A percentile compares a stretch with the other conserved stretches of the same genome.
phyloP scores from a whole-genome alignment of 331 rosid genomes.

The Acacia pycnantha region DNA sequence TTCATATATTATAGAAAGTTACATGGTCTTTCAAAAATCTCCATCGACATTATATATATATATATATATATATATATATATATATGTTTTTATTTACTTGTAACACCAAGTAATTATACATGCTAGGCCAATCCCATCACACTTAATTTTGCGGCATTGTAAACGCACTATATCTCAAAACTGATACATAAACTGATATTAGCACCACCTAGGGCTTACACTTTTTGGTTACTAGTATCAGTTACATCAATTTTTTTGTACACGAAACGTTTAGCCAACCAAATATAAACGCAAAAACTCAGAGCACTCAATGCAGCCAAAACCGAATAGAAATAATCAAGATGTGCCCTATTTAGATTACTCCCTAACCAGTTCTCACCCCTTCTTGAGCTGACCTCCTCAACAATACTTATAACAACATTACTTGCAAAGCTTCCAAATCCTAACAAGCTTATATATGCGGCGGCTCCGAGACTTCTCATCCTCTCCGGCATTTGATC shows the following conservation, averaged over 20 bases:
- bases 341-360: slow-evolving; percentile 59
- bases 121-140: not conserved
- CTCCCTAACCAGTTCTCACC: slow-evolving; percentile 53
- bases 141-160: not conserved
- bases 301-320: slow-evolving; percentile 49
- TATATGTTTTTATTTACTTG: too few species aligned
- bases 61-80: too few species aligned
- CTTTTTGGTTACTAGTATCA: not conserved
- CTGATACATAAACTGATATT: too few species aligned
- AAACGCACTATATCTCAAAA: not conserved
- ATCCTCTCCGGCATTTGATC: slow-evolving; percentile 56
- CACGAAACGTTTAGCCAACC: slow-evolving; percentile 39
- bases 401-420: slow-evolving; percentile 34
- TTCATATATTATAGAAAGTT: not conserved
- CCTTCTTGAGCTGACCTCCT: slow-evolving; percentile 31
- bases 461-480: slow-evolving; percentile 62
- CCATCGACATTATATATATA: not conserved
- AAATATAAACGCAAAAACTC: slow-evolving; percentile 40
- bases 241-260: slow-evolving; percentile 39
- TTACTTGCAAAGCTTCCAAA: slow-evolving; percentile 51
- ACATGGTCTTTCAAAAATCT: not conserved
- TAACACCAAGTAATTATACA: not conserved
- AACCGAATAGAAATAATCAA: slow-evolving; percentile 57
- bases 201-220: not conserved
- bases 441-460: slow-evolving; percentile 47